A percentile compares a stretch with the other conserved stretches of the same genome.
Conservation (phyloP, 2,329 filamentous ascomycete genomes). For the Epichloe sp. region DNA sequence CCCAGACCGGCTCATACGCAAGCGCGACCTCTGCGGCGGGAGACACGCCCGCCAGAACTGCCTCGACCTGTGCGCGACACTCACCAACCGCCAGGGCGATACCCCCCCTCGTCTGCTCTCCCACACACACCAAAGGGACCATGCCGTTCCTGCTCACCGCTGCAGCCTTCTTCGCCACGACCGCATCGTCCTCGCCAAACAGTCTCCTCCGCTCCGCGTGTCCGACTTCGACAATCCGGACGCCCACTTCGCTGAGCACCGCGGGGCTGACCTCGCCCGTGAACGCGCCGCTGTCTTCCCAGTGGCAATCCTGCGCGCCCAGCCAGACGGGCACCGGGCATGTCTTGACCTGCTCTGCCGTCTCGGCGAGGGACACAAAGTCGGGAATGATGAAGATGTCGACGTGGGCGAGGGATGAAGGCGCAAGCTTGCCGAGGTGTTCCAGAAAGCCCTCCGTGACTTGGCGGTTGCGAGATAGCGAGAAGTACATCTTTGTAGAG, state of each 20-base stretch:
- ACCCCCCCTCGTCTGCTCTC: slow-evolving; percentile 44
- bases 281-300: slow-evolving; percentile 57
- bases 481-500: slow-evolving; percentile 72
- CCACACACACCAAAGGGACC: slow-evolving; percentile 68
- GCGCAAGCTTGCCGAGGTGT: slow-evolving; percentile 28
- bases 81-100: slow-evolving; percentile 50
- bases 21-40: slow-evolving; percentile 56
- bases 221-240: slow-evolving; percentile 61
- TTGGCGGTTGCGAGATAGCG: slow-evolving; percentile 44
- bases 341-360: slow-evolving; percentile 33
- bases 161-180: slow-evolving; percentile 54
- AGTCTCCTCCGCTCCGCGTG: slow-evolving; percentile 65
- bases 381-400: slow-evolving; percentile 71
- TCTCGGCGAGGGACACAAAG: slow-evolving; percentile 52
- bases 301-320: slow-evolving; percentile 66
- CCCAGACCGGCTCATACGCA: slow-evolving; percentile 84
- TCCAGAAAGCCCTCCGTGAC: slow-evolving; percentile 39
- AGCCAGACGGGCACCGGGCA: slow-evolving; percentile 31
- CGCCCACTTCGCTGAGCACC: slow-evolving; percentile 54
- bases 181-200: slow-evolving; percentile 62
- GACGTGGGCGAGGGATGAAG: slow-evolving; percentile 33
- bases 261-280: slow-evolving; percentile 66
- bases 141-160: slow-evolving; percentile 57
- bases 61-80: slow-evolving; percentile 51
- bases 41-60: slow-evolving; percentile 48